A percentile compares a stretch with the other conserved stretches of the same genome.
Evolutionary conservation across 768 basidiomycete species (phyloP).

Genomic region (Leccinum boreale): DNA sequence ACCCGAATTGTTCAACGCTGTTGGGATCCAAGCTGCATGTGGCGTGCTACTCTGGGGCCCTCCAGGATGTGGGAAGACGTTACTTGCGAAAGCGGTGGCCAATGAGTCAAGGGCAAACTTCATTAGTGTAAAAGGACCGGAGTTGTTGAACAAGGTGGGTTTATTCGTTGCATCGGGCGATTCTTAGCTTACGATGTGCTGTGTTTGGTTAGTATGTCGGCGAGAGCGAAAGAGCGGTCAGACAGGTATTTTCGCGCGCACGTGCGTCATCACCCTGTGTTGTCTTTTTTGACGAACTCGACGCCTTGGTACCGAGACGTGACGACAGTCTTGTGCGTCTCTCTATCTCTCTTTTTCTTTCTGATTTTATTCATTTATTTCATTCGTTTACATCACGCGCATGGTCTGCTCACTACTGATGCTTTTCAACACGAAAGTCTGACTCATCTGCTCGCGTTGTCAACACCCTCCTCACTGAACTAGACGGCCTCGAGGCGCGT

Average conservation of each 20-base stretch:
- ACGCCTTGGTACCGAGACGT: constrained; percentile 85
- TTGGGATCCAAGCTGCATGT: constrained; percentile 89
- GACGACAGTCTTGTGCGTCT: constrained; percentile 80
- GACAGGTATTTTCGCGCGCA: constrained; percentile 92
- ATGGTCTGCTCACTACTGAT: neutral
- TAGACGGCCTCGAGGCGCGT: constrained; percentile 86
- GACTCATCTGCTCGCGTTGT: constrained; percentile 93
- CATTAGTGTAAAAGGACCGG: constrained; percentile 97
- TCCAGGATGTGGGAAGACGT: constrained; percentile 95
- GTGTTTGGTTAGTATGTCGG: constrained; percentile 77
- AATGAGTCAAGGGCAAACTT: constrained; percentile 96
- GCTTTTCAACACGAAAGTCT: constrained; percentile 41
- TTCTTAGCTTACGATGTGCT: neutral
- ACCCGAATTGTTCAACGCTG: constrained; percentile 82
- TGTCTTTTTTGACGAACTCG: constrained; percentile 94
- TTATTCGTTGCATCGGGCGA: neutral
- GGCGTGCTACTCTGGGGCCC: constrained; percentile 99
- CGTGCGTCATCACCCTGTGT: constrained; percentile 92
- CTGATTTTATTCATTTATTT: neutral
- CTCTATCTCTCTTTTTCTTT: neutral
- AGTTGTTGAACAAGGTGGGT: constrained; percentile 90
- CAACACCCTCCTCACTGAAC: constrained; percentile 87
- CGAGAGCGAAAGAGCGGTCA: constrained; percentile 92
- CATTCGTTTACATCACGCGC: neutral
- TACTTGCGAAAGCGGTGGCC: constrained; percentile 97